Base-by-base conservation (phyloP, 1,139 yeast species). In the Kurtzmaniella natalensis region DNA sequence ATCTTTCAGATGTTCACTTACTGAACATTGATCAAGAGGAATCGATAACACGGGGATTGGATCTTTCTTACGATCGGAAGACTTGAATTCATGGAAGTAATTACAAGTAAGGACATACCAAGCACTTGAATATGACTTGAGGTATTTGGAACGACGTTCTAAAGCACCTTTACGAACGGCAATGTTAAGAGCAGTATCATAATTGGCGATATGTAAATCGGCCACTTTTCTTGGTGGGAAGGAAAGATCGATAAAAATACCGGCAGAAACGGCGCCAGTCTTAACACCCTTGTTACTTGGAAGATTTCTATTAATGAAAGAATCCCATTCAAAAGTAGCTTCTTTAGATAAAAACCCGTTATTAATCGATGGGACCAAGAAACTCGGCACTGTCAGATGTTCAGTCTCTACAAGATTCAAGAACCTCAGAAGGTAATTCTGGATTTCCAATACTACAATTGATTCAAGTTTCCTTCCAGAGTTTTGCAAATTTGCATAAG, bases 71-170 rank as follows among this genome's bases (percentile, higher is more conserved):
- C 95, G 72, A 57, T 89, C 96, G 6, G 77, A 60, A 1, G 89
- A 68, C 61, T 88, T 89, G 60, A 92, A 86, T 60, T 92, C 98
- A 55, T 92, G 97, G 38, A 92, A 64, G 50, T 77, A 89, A 38
- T 81, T 78, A 37, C 96, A 84, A 2, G 98, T 88, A 45, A 92
- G 67, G 20, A 92, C 95, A 54, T 88, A 94, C 79, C 86, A 92
- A 4, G 94, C 95, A 45, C 80, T 76, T 4, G 95, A 78, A 59
- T 88, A 94, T 19, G 92, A 83, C 63, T 88, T 89, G 44, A 92
- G 70, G 55, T 79, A 88, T 63, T 89, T 92, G 2, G 96, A 85
- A 48, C 95, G 76, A 55, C 96, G 75, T 57, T 92, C 98, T 45
- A 92, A 67, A 45, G 70, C 75, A 1, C 97, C 96, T 24, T 87